Evolutionary conservation across 805 yeast species (phyloP), one percentile per base, ranked within the genome.

Genomic region (Metahyphopichia silvanorum): DNA sequence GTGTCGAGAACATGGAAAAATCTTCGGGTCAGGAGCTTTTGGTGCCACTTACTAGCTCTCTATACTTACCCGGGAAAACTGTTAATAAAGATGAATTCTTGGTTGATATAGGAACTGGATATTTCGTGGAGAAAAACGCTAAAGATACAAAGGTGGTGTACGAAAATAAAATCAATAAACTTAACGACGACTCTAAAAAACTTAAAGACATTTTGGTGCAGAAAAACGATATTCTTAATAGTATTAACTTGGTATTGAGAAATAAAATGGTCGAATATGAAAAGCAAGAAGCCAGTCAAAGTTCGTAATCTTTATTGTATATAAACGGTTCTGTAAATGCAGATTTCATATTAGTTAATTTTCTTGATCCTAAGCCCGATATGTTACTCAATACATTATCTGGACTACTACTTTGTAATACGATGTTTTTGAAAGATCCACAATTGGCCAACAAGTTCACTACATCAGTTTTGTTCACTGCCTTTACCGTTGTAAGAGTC

Each of bases 101-200:
- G 54, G 96, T 93, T 7, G 98, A 93, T 53, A 81, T 93, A 16
- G 98, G 98, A 21, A 93, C 98, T 0, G 98, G 98, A 2, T 93
- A 93, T 55, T 93, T 75, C 53, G 89, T 88, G 12, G 96, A 87
- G 53, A 93, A 93, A 59, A 58, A 58, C 30, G 75, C 77, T 0
- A 63, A 64, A 6, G 87, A 84, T 29, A 82, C 96, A 2, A 66
- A 76, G 40, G 58, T 55, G 34, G 91, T 87, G 49, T 91, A 86
- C 56, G 74, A 80, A 38, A 71, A 66, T 35, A 87, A 93, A 57
- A 76, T 88, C 36, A 63, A 63, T 16, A 89, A 91, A 42, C 63
- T 91, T 48, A 77, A 69, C 37, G 73, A 72, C 40, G 96, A 93
- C 55, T 71, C 86, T 5, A 71, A 71, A 12, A 87, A 87, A 49